phyloP scores from a whole-genome alignment of 1,139 yeast genomes.

The Kodamaea ohmeri region DNA sequence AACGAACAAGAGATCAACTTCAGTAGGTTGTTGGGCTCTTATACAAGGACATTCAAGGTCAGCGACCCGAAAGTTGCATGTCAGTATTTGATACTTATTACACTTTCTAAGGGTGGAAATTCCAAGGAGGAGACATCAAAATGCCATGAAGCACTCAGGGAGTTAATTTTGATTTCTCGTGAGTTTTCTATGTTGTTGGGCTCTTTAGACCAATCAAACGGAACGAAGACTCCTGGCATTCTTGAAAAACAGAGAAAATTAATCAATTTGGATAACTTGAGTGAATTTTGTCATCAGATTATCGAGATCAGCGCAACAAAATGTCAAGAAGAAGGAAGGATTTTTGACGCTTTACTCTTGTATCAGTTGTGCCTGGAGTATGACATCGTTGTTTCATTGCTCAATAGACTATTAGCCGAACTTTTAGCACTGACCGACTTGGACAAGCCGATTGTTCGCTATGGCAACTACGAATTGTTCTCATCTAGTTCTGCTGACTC shows the following conservation, averaged over 20 bases:
- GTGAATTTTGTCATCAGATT: constrained; percentile 50
- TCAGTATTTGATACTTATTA: constrained; percentile 76
- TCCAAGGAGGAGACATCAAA: constrained; percentile 48
- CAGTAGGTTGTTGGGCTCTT: constrained; percentile 61
- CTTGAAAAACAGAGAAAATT: constrained; percentile 77
- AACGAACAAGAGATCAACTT: constrained; percentile 51
- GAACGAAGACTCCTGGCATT: constrained; percentile 78
- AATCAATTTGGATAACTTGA: constrained; percentile 56
- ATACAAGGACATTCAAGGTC: constrained; percentile 77
- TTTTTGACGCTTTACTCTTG: constrained; percentile 78
- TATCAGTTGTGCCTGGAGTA: constrained; percentile 89
- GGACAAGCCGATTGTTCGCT: constrained; percentile 53
- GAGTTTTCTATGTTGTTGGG: constrained; percentile 83
- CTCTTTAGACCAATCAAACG: constrained; percentile 62
- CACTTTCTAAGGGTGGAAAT: constrained; percentile 45
- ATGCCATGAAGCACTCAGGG: constrained; percentile 79
- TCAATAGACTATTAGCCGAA: constrained; percentile 80
- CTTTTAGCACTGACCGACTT: constrained; percentile 71
- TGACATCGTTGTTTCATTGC: constrained; percentile 74
- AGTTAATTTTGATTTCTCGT: constrained; percentile 79
- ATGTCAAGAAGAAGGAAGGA: constrained; percentile 91
- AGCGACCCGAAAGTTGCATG: constrained; percentile 90
- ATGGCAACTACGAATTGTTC: constrained; percentile 35
- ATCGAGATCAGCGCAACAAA: constrained; percentile 81
- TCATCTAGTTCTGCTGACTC: constrained; percentile 20